A percentile compares a stretch with the other conserved stretches of the same genome.
Conservation (phyloP, 129 eudicot species). For the Silybum marianum region DNA sequence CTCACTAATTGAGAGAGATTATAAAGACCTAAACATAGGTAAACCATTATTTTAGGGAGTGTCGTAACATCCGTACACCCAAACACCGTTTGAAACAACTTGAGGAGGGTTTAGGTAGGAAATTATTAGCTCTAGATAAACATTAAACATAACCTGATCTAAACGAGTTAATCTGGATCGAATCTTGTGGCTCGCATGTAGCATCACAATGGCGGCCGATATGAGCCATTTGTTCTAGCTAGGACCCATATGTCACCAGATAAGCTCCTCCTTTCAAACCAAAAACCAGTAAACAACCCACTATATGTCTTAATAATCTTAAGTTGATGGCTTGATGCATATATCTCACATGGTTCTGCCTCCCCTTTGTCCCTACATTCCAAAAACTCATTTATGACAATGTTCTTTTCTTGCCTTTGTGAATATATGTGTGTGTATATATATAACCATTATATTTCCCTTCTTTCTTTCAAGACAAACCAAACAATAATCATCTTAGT, state of each 20-base stretch:
- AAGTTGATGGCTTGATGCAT: not conserved
- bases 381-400: conserved; percentile 6
- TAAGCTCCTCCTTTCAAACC: conserved; percentile 13
- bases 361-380: conserved; percentile 11
- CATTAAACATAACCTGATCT: not conserved
- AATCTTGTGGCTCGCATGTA: conserved; percentile 6
- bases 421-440: conserved; percentile 2
- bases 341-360: conserved; percentile 28
- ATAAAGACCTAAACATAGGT: not conserved
- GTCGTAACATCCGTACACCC: not conserved
- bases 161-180: not conserved
- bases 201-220: not conserved
- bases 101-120: not conserved
- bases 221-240: conserved; percentile 19
- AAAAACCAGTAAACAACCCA: conserved; percentile 10
- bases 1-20: not conserved
- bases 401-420: conserved; percentile 2
- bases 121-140: not conserved
- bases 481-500: conserved; percentile 8
- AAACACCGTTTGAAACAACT: not conserved
- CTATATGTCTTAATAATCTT: conserved; percentile 6
- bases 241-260: conserved; percentile 23
- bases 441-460: not conserved
- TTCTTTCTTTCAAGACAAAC: conserved; percentile 8
- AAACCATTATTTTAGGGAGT: not conserved